Base-by-base conservation (phyloP, 129 eudicot species). In the Lactuca saligna region DNA sequence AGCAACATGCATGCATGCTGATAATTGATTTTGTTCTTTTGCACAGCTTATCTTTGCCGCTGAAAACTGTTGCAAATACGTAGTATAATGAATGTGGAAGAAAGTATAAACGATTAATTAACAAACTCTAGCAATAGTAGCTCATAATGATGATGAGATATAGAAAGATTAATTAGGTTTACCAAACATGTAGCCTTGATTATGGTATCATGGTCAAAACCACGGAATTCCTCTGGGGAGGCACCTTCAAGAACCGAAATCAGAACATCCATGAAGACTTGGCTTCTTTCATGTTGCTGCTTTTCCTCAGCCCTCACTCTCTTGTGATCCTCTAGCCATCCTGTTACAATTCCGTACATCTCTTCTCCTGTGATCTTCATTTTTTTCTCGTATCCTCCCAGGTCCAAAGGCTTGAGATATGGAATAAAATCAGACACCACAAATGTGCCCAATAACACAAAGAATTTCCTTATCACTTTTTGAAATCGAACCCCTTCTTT, bases 151-250 rank as follows among this genome's bases (percentile, higher is more conserved):
- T n/a, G n/a, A 35, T 20, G 20, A 20, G 20, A 20, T 20, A 20
- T 20, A 20, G 7, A 39, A 6, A 8, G 1, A 39, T 0, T 5
- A 6, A 4, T 4, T 32, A 10, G 15, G 15, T 25, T 57, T 79
- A 79, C 83, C 75, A 68, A 14, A 42, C 79, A 54, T n/a, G 79
- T 68, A 34, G 72, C 56, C 55, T 74, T 77, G 55, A 49, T 69
- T 9, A 60, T 48, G 0, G 76, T 70, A 46, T 77, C 71, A n/a
- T 41, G 59, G 15, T 69, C 71, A 41, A 41, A 76, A 14, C 61
- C 44, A 0, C 33, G 60, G 25, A 70, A 58, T 7, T 63, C 81
- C 17, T 54, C 63, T 6, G 17, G 8, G 4, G 59, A 41, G 54
- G 63, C 59, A 31, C 15, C 51, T 41, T 74, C 62, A 16, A 53